A percentile compares a stretch with the other conserved stretches of the same genome.
These are phyloP conservation scores for Candida dubliniensis DNA, from an alignment of 1,139 yeast genomes.

Conservation along the genomic window DNA sequence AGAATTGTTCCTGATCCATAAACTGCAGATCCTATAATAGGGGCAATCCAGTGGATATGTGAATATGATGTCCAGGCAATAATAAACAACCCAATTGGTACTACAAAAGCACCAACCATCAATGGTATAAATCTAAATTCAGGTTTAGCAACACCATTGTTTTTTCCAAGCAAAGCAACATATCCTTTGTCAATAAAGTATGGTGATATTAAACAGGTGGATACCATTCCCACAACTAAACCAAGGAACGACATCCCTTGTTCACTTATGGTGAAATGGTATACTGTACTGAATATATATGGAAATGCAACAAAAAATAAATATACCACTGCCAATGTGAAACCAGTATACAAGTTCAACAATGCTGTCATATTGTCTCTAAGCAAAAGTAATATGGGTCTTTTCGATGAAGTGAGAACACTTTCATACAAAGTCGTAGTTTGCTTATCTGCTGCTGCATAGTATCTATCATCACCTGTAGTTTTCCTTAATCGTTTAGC, in stretches of 20 bases:
- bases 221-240: constrained; percentile 46
- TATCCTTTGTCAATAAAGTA: constrained; percentile 23
- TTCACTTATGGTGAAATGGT: constrained; percentile 35
- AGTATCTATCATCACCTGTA: constrained; percentile 42
- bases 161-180: constrained; percentile 20
- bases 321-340: constrained; percentile 59
- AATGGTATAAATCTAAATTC: constrained; percentile 40
- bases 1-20: constrained; percentile 40
- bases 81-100: constrained; percentile 39
- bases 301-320: constrained; percentile 67
- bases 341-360: constrained; percentile 62
- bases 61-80: constrained; percentile 43
- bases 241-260: constrained; percentile 57
- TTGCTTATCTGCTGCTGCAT: constrained; percentile 48
- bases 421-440: constrained; percentile 26
- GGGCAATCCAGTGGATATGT: constrained; percentile 42
- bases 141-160: constrained; percentile 36
- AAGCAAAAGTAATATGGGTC: constrained; percentile 57
- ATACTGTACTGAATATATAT: constrained; percentile 49
- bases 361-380: constrained; percentile 62
- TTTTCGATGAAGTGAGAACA: constrained; percentile 38
- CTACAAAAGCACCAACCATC: constrained; percentile 34
- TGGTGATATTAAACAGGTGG: constrained; percentile 26
- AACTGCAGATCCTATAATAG: constrained; percentile 38
- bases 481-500: constrained; percentile 46